phyloP scores from a whole-genome alignment of 495 filamentous ascomycete species.

The Gamarada debralockiae region DNA sequence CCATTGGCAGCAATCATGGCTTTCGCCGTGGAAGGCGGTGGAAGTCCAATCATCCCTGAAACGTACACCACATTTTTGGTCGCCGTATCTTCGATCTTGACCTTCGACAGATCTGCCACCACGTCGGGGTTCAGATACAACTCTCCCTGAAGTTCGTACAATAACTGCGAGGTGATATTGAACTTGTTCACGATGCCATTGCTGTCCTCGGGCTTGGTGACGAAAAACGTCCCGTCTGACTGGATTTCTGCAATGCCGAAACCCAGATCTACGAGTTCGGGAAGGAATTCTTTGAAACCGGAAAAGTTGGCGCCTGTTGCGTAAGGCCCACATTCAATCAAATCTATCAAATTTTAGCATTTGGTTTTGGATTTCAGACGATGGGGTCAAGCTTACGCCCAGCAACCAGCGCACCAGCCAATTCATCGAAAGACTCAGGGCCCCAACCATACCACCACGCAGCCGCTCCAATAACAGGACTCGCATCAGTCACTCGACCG shows the following conservation, averaged over 20 bases:
- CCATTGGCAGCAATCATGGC: conserved; percentile 40
- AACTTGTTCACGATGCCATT: conserved; percentile 34
- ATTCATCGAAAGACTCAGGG: conserved; percentile 38
- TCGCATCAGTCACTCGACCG: conserved; percentile 52
- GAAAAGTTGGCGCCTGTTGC: conserved; percentile 54
- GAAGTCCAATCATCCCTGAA: conserved; percentile 29
- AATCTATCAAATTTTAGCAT: conserved; percentile 19
- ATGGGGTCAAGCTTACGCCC: conserved; percentile 28
- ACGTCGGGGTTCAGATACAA: conserved; percentile 57
- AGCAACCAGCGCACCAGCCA: conserved; percentile 48
- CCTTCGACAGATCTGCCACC: conserved; percentile 29
- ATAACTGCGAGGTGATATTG: conserved; percentile 47
- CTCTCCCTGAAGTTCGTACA: conserved; percentile 58
- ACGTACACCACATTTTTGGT: conserved; percentile 27
- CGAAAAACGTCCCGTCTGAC: conserved; percentile 39
- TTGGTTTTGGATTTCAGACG: neutral
- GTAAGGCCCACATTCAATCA: conserved; percentile 53
- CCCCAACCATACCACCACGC: conserved; percentile 47
- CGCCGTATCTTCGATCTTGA: conserved; percentile 29
- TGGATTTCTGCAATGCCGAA: conserved; percentile 57
- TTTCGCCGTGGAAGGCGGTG: conserved; percentile 45
- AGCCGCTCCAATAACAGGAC: conserved; percentile 48
- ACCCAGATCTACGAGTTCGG: conserved; percentile 43
- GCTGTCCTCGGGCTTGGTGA: conserved; percentile 8
- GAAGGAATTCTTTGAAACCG: conserved; percentile 46